Evolutionary conservation across 2,329 filamentous ascomycete genomes (phyloP).

Genomic region (Fusarium bactridioides): DNA sequence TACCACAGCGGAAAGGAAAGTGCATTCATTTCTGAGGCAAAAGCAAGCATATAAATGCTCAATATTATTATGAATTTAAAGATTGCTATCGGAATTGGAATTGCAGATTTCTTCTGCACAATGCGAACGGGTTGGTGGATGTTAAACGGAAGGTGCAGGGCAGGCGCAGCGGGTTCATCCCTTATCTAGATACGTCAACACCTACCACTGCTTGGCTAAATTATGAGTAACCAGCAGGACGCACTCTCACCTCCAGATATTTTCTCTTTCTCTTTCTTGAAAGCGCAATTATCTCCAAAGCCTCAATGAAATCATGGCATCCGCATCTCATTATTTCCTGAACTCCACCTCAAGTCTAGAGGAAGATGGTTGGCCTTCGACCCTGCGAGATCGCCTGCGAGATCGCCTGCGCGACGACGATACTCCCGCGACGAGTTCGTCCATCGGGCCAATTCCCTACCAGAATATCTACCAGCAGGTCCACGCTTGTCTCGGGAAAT

Average conservation of each 20-base stretch:
- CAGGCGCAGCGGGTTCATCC: neutral
- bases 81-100: neutral
- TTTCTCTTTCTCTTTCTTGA: too few species aligned
- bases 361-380: conserved; percentile 30
- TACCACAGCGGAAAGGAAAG: neutral
- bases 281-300: neutral
- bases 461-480: conserved; percentile 39
- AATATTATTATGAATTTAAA: neutral
- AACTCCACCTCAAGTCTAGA: conserved; percentile 14
- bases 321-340: neutral
- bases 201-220: neutral
- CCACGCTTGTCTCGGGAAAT: conserved; percentile 28
- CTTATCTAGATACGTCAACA: rapidly evolving
- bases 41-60: neutral
- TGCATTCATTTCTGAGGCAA: neutral
- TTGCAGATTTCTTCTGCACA: neutral
- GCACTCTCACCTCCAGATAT: too few species aligned
- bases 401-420: conserved; percentile 42
- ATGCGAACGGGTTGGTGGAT: neutral
- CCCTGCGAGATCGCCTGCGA: conserved; percentile 42
- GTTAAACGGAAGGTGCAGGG: rapidly evolving
- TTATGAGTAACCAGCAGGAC: too few species aligned
- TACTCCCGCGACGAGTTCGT: conserved; percentile 1
- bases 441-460: neutral
- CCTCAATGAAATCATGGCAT: neutral